A percentile compares a stretch with the other conserved stretches of the same genome.
Evolutionary conservation across 1,284 basidiomycete species (phyloP).

Genomic region (Taiwanofungus camphoratus): DNA sequence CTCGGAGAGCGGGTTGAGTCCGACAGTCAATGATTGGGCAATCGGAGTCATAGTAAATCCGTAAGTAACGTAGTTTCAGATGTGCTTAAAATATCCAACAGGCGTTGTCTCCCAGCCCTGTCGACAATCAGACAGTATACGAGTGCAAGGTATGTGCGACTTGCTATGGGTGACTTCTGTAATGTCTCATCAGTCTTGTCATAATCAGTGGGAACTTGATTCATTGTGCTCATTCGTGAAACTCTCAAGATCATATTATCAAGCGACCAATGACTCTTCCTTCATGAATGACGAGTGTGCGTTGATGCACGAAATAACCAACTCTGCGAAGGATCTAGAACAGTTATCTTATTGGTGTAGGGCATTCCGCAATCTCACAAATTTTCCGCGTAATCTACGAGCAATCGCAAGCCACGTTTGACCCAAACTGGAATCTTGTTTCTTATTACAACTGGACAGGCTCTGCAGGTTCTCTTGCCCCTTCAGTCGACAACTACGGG

Average conservation of each 20-base stretch:
- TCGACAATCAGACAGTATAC: constrained; percentile 64
- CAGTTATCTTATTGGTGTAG: constrained; percentile 29
- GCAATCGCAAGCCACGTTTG: constrained; percentile 69
- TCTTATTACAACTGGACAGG: constrained; percentile 81
- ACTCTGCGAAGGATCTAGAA: not conserved
- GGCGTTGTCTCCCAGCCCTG: constrained; percentile 39
- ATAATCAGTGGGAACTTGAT: constrained; percentile 63
- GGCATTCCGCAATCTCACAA: constrained; percentile 63
- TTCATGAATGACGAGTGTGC: constrained; percentile 68
- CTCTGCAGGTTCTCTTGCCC: constrained; percentile 53
- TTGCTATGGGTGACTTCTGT: not conserved
- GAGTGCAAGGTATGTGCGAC: constrained; percentile 60
- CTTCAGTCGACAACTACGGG: constrained; percentile 57
- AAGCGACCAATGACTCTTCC: constrained; percentile 60
- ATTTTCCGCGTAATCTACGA: constrained; percentile 72
- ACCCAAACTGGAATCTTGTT: constrained; percentile 62
- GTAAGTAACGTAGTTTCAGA: constrained; percentile 32
- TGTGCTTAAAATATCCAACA: not conserved
- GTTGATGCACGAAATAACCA: no score
- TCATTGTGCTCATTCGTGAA: constrained; percentile 74
- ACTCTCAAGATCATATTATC: constrained; percentile 66
- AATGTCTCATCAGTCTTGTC: not conserved
- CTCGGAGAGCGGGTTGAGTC: constrained; percentile 58
- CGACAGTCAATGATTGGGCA: constrained; percentile 60
- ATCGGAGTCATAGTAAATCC: constrained; percentile 64